Conservation (phyloP, 2,329 filamentous ascomycete genomes). For the Trichoderma semiorbis region DNA sequence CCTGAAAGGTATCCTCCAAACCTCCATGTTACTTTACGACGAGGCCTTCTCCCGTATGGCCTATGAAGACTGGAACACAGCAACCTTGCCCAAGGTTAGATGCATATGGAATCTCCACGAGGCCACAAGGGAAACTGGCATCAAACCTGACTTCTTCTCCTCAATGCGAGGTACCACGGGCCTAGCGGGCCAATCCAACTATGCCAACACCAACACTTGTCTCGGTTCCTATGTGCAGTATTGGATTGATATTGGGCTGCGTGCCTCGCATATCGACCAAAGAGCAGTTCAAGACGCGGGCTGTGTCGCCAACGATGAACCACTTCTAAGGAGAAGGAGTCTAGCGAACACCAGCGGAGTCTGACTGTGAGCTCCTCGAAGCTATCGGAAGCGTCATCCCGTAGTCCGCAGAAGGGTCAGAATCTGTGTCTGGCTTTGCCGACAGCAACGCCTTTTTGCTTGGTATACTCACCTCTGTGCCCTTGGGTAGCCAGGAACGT, state of each 20-base stretch:
- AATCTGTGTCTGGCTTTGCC: background rate
- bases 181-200: no score
- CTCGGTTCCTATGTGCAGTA: background rate
- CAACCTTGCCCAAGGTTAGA: background rate
- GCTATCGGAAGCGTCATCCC: background rate
- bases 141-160: background rate
- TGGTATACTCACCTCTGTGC: background rate
- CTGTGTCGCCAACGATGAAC: background rate
- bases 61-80: background rate
- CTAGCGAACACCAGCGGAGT: background rate
- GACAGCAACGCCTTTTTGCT: background rate
- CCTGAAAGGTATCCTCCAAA: background rate
- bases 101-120: background rate
- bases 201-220: background rate
- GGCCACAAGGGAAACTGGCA: background rate
- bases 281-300: background rate
- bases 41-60: background rate
- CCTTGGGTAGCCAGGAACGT: background rate
- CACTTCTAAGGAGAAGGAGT: background rate
- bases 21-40: background rate
- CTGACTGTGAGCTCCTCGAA: no score
- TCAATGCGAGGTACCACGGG: background rate
- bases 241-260: background rate
- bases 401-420: background rate
- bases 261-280: background rate